Conservation (phyloP, 2,329 filamentous ascomycete genomes). For the Sordariomycetes sp. region DNA sequence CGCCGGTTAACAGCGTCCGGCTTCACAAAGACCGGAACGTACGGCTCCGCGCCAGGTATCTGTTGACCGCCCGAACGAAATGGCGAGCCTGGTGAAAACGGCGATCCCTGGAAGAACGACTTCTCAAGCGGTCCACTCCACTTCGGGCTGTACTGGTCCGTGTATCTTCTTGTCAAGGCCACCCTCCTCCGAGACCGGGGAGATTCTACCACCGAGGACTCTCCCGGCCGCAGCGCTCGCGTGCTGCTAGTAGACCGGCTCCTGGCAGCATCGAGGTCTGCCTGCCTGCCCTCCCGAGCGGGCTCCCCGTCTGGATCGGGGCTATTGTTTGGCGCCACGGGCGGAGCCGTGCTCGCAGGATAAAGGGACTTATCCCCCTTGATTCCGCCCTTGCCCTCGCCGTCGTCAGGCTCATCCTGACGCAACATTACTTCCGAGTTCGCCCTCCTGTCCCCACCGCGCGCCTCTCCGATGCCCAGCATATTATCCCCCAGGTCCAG, state of each 20-base stretch:
- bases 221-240: neutral
- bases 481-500: neutral
- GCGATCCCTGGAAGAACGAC: slow-evolving; percentile 1
- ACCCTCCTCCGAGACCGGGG: slow-evolving; percentile 1
- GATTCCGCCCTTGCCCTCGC: neutral
- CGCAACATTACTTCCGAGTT: neutral
- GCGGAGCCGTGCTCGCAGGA: neutral
- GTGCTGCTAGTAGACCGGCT: slow-evolving; percentile 1
- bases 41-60: neutral
- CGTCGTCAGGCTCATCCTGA: neutral
- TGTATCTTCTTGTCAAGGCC: slow-evolving; percentile 1
- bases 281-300: neutral
- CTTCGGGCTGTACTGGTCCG: slow-evolving; percentile 2
- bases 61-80: neutral
- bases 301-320: neutral
- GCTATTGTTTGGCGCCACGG: neutral
- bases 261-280: neutral
- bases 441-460: neutral
- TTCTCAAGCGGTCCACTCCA: slow-evolving; percentile 5
- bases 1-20: slow-evolving; percentile 8
- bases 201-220: neutral
- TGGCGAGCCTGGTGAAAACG: neutral
- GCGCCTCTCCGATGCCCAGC: neutral
- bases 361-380: neutral
- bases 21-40: slow-evolving; percentile 2